These are phyloP conservation scores for Botrytis byssoidea DNA, from an alignment of 2,329 filamentous ascomycete species.

Conservation along the genomic window DNA sequence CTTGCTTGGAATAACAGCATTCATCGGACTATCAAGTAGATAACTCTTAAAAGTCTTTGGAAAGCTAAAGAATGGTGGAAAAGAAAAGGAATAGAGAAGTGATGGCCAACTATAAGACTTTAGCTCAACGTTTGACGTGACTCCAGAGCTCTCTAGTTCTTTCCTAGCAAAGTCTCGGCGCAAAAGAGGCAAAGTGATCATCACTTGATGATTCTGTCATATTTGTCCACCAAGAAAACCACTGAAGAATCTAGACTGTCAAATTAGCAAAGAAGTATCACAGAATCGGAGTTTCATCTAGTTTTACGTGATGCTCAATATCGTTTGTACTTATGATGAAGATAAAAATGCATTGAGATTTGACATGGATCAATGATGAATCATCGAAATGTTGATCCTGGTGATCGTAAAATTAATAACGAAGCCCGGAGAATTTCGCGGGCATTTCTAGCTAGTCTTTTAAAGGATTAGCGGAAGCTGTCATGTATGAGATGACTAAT, in stretches of 20 bases:
- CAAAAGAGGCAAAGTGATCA: neutral
- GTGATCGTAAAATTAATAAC: neutral
- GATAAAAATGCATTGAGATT: neutral
- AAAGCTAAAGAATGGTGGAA: neutral
- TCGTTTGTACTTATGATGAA: neutral
- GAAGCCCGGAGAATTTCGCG: neutral
- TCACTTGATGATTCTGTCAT: neutral
- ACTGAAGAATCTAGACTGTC: neutral
- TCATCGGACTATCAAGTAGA: neutral
- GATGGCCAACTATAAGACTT: neutral
- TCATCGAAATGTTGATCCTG: neutral
- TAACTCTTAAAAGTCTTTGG: neutral
- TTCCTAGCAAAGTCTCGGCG: neutral
- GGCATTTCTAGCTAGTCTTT: neutral
- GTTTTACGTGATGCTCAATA: neutral
- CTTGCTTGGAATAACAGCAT: neutral
- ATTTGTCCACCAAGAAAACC: neutral
- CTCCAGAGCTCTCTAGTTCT: neutral
- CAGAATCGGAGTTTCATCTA: accelerated
- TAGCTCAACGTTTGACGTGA: neutral
- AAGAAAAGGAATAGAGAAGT: neutral
- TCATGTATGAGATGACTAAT: neutral
- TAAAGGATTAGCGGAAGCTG: neutral
- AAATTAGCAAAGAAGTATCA: neutral
- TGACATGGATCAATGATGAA: neutral